Base-by-base conservation (phyloP, 2,329 filamentous ascomycete genomes). In the Cordyceps farinosa region DNA sequence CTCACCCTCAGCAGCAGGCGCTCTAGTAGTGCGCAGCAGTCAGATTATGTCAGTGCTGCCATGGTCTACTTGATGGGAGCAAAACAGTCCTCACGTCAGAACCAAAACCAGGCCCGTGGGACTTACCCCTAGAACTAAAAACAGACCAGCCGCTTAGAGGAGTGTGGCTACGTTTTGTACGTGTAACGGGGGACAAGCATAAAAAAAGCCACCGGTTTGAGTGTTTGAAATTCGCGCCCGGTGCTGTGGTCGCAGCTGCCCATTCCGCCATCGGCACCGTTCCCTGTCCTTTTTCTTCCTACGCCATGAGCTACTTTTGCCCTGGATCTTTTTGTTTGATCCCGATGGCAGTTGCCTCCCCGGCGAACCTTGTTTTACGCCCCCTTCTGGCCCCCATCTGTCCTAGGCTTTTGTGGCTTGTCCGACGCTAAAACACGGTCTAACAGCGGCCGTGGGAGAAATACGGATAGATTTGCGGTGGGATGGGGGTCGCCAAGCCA, bases 381-480 rank as follows among this genome's bases (percentile, higher is more conserved):
- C 44, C 32, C 44, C 54, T 3, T 30, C 44, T 45, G 11, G 29
- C 32, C 38, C 53, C 13, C 40, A 29, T 40, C 34, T 32, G 27
- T 38, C 22, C 29, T 56, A n/a, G 44, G n/a, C 27, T 13, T 10
- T 47, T 8, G 30, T 29, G 55, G 55, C 55, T 58, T 58, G 42
- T 48, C n/a, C n/a, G 7, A 60, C 45, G 36, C 45, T 50, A 58
- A 42, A 13, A 47, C 47, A 27, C 29, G 27, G 54, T 29, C 42
- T 47, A 45, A 9, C 9, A 32, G 22, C 27, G 5, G 55, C 22
- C 11, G n/a, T 51, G 42, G 48, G 42, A 34, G 36, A 45, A 53
- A 53, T 53, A 61, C 58, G 58, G 58, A 45, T 61, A 61, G 58
- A 61, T 61, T 52, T 44, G 58, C 58, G 58, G 38, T 52, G 47